These are phyloP conservation scores for Syzygium grande DNA, from an alignment of 345 rosid species.

Conservation along the genomic window DNA sequence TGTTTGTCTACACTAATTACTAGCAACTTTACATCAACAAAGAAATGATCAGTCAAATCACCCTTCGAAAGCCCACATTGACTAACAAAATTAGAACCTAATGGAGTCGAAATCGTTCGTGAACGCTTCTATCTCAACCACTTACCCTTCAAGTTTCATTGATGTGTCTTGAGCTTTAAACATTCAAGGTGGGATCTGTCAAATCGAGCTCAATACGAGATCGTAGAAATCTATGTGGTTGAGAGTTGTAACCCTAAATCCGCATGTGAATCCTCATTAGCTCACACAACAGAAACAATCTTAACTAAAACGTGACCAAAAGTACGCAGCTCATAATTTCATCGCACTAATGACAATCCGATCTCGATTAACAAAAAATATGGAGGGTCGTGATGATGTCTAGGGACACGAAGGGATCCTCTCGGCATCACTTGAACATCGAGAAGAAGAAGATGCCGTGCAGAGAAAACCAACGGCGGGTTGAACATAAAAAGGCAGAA, in stretches of 20 bases:
- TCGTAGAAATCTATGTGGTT: not conserved
- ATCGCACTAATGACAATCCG: not conserved
- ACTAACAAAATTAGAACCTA: not conserved
- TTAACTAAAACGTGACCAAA: not conserved
- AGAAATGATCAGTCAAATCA: not conserved
- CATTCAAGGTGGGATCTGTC: too few species aligned
- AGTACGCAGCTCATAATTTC: not conserved
- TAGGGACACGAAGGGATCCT: not conserved
- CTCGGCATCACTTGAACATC: not conserved
- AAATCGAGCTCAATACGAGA: not conserved
- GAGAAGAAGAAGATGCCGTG: not conserved
- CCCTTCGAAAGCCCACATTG: accelerated
- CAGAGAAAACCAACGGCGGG: not conserved
- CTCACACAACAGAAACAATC: not conserved
- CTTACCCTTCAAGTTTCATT: not conserved
- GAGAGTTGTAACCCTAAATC: not conserved
- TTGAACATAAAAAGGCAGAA: not conserved
- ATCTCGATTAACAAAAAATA: not conserved
- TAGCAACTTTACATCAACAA: not conserved
- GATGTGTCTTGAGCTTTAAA: not conserved
- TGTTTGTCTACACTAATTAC: not conserved
- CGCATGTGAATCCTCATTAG: not conserved
- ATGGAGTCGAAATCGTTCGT: not conserved
- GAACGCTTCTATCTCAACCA: not conserved
- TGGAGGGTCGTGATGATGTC: not conserved